Base-by-base conservation (phyloP, 2,329 filamentous ascomycete genomes). In the Verticillium longisporum region DNA sequence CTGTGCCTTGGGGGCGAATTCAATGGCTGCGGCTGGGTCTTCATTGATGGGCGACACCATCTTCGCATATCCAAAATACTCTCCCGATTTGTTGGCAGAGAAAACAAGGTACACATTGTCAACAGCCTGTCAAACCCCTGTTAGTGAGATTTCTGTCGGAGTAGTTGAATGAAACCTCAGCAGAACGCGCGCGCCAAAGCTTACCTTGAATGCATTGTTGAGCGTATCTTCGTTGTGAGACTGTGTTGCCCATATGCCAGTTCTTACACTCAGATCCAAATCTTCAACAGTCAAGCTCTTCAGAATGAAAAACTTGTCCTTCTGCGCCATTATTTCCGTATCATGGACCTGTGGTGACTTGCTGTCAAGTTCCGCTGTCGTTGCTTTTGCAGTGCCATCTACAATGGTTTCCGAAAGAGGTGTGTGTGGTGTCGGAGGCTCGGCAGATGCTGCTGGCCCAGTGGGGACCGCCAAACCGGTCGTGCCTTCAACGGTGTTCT, bases 51-150 rank as follows among this genome's bases (percentile, higher is more conserved):
- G 80, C 26, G 94, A 97, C 10, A 82, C 79, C 94, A 98, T 98
- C 41, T 90, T 87, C 21, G 93, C 94, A 70, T 96, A 97, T 21
- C 94, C 94, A 75, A 95, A 97, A 71, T 97, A 98, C 74, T 97
- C 94, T 13, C 94, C 94, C 0, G 94, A 97, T 70, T 97, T 97
- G 74, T 98, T 98, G 13, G 94, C 94, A 1, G 94, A 98, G 73
- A 98, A 98, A 14, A 98, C 86, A 34, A 98, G 80, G 70, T 93
- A 97, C 1, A 98, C 93, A 68, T 89, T 91, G 59, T 96, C 91
- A 14, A 88, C 85, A 10, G 81, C 79, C 92, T 96, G 63, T 5
- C 14, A 50, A 41, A n/a, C 10, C 31, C 34, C 6, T 9, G 13
- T 13, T 13, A 36, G 34, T 36, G 2, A n/a, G 34, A 2, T 36